Conservation (phyloP, 192 early-diverging fungal genomes). For the Glomus cerebriforme region DNA sequence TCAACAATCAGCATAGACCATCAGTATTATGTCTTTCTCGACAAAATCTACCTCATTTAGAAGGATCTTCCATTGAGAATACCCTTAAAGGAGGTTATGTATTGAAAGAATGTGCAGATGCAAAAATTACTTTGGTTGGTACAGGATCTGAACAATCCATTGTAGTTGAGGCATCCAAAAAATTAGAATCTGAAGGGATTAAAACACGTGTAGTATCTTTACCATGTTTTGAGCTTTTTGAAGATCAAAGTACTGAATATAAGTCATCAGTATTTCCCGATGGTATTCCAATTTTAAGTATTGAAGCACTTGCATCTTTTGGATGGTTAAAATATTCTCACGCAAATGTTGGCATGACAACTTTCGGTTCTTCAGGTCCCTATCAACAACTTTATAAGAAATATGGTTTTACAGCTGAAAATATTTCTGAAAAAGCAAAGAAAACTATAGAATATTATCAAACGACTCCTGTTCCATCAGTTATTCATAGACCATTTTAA, state of each 20-base stretch:
- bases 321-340: slow-evolving; percentile 95
- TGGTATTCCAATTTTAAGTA: slow-evolving; percentile 81
- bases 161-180: slow-evolving; percentile 83
- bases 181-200: slow-evolving; percentile 60
- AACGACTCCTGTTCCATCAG: slow-evolving; percentile 46
- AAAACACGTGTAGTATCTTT: slow-evolving; percentile 88
- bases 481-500: slow-evolving; percentile 44
- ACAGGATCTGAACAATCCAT: slow-evolving; percentile 93
- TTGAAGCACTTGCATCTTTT: slow-evolving; percentile 85
- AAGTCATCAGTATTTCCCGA: slow-evolving; percentile 74
- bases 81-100: slow-evolving; percentile 86
- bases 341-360: slow-evolving; percentile 83
- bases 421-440: slow-evolving; percentile 73
- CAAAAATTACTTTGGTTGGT: slow-evolving; percentile 73
- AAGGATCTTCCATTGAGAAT: slow-evolving; percentile 79
- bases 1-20: slow-evolving; percentile 69
- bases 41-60: slow-evolving; percentile 92
- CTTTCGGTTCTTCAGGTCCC: slow-evolving; percentile 87
- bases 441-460: slow-evolving; percentile 80
- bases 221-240: slow-evolving; percentile 90
- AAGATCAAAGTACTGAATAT: slow-evolving; percentile 82
- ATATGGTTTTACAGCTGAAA: slow-evolving; percentile 81
- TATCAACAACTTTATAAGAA: slow-evolving; percentile 81
- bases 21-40: slow-evolving; percentile 87
- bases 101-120: slow-evolving; percentile 64